These are phyloP conservation scores for Candida manassasensis DNA, from an alignment of 805 yeast species.

Conservation along the genomic window DNA sequence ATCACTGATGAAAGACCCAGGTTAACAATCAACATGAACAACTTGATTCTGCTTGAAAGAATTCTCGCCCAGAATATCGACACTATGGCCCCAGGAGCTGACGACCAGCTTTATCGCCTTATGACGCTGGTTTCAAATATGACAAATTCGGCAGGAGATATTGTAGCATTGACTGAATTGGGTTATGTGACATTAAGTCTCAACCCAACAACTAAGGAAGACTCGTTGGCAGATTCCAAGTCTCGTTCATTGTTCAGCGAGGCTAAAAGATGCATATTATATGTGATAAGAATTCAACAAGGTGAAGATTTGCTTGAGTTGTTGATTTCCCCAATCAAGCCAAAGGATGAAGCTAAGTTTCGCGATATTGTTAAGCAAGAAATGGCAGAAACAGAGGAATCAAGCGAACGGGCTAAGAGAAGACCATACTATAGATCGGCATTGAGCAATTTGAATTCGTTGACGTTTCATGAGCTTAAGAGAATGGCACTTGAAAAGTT, in stretches of 20 bases:
- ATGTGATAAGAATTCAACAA: constrained; percentile 78
- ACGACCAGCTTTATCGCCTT: constrained; percentile 51
- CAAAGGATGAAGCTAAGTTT: constrained; percentile 66
- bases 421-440: constrained; percentile 43
- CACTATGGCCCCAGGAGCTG: constrained; percentile 42
- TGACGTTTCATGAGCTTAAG: constrained; percentile 72
- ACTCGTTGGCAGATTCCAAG: constrained; percentile 50
- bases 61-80: constrained; percentile 40
- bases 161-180: constrained; percentile 47
- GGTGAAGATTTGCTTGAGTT: constrained; percentile 64
- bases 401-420: constrained; percentile 38
- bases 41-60: constrained; percentile 43
- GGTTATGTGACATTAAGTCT: constrained; percentile 53
- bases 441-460: constrained; percentile 44
- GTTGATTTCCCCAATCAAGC: constrained; percentile 59
- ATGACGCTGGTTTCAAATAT: constrained; percentile 39
- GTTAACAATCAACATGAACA: constrained; percentile 40
- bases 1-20: constrained; percentile 43
- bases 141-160: constrained; percentile 32
- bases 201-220: constrained; percentile 47
- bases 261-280: constrained; percentile 76
- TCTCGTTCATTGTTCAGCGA: constrained; percentile 60
- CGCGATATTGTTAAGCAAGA: constrained; percentile 50
- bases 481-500: constrained; percentile 69
- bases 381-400: constrained; percentile 18